phyloP scores from a whole-genome alignment of 1,284 basidiomycete genomes.

The Malassezia arunalokei region DNA sequence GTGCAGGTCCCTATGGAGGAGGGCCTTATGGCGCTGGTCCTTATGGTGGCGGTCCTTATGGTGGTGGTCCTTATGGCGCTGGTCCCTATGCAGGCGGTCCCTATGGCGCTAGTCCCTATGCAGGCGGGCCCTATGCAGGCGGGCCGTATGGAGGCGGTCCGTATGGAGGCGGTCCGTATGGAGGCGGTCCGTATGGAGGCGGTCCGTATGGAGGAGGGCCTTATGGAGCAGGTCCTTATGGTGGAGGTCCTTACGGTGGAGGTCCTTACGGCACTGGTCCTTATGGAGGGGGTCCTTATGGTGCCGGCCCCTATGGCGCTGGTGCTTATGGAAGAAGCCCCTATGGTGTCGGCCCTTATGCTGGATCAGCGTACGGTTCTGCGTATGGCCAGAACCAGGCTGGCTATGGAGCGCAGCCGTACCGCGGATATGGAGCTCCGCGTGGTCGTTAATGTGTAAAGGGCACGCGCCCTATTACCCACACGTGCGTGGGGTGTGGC shows the following conservation, averaged over 20 bases:
- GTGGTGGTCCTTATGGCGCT: slow-evolving; percentile 18
- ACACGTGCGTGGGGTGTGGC: too few species aligned
- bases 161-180: slow-evolving; percentile 20
- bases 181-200: slow-evolving; percentile 8
- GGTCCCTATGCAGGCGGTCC: slow-evolving; percentile 4
- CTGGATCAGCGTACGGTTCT: background rate
- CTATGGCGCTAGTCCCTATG: slow-evolving; percentile 2
- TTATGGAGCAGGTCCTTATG: background rate
- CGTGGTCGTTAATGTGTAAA: background rate
- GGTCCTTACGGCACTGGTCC: background rate
- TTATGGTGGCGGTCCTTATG: slow-evolving; percentile 20
- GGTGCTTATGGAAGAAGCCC: background rate
- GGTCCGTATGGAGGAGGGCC: background rate
- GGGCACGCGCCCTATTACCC: background rate
- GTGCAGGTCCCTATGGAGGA: background rate
- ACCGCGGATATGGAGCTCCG: background rate
- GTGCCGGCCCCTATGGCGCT: background rate
- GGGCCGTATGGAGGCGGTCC: slow-evolving; percentile 16
- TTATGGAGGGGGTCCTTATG: background rate
- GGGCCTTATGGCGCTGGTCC: slow-evolving; percentile 5
- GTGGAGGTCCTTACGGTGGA: background rate
- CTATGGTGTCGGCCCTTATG: background rate
- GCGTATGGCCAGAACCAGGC: background rate
- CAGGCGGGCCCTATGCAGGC: background rate
- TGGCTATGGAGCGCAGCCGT: background rate